phyloP scores from a whole-genome alignment of 805 yeast genomes.

The Ogataea thermomethanolica region DNA sequence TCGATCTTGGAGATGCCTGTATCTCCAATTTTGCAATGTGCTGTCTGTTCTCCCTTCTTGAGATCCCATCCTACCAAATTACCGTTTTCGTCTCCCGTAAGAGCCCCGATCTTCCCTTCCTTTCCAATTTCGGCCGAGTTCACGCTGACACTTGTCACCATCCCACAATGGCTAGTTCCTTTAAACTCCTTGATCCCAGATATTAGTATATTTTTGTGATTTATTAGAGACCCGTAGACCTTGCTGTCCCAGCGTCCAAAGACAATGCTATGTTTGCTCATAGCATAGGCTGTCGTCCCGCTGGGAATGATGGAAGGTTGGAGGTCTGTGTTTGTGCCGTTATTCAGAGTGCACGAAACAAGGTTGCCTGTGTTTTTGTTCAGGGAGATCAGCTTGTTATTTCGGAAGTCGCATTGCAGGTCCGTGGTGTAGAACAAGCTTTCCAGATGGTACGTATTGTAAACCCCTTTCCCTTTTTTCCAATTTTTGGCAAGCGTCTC shows the following conservation, averaged over 20 bases:
- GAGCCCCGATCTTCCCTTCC: constrained; percentile 28
- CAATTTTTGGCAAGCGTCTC: constrained; percentile 34
- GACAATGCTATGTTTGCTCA: constrained; percentile 25
- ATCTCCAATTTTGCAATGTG: constrained; percentile 12
- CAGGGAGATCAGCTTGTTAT: constrained; percentile 24
- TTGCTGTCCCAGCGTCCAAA: constrained; percentile 36
- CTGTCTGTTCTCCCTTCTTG: constrained; percentile 16
- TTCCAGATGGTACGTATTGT: constrained; percentile 19
- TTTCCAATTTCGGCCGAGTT: constrained; percentile 22
- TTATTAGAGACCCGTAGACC: constrained; percentile 26
- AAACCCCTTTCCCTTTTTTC: constrained; percentile 34
- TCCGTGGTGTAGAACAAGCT: constrained; percentile 25
- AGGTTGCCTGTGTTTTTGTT: constrained; percentile 27
- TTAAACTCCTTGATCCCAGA: constrained; percentile 23
- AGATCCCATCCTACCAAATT: constrained; percentile 33
- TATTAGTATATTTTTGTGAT: constrained; percentile 24
- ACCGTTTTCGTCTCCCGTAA: constrained; percentile 32
- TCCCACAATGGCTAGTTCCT: constrained; percentile 18
- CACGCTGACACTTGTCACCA: constrained; percentile 25
- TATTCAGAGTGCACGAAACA: constrained; percentile 20
- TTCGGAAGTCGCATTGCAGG: constrained; percentile 26
- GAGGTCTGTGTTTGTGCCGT: constrained; percentile 23
- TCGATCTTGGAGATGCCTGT: constrained; percentile 22
- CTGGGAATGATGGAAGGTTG: constrained; percentile 27
- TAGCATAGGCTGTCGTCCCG: constrained; percentile 30